Base-by-base conservation (phyloP, 306 rosid species). In the Cucurbita argyrosperma region DNA sequence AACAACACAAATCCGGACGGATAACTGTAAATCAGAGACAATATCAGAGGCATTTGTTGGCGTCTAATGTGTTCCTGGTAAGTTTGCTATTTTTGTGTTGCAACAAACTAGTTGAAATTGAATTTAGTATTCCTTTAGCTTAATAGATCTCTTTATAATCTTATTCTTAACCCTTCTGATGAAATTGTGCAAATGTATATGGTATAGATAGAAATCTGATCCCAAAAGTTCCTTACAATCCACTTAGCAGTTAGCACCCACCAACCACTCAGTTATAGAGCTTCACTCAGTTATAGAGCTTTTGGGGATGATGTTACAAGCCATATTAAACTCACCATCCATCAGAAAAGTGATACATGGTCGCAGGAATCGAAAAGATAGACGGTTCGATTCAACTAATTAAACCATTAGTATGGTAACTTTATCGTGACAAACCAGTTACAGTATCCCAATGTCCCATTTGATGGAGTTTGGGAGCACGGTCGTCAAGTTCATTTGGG, bases 1-100 rank as follows among this genome's bases (percentile, higher is more conserved):
- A 57, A 82, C 80, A 39, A 76, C 74, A 76, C 88, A 85, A 70
- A 61, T 88, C 63, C 82, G 74, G 74, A 15, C 51, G 75, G 80
- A 82, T 50, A 80, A 69, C 67, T 52, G 64, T 66, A 72, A 80
- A 72, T 71, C 78, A 45, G 83, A 83, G 75, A 63, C 64, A 61
- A 42, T 42, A 42, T 53, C 23, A 76, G 72, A 69, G 51, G 60
- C 42, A 60, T 38, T 74, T 42, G 56, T 76, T 64, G 61, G 79
- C 75, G 74, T 43, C 60, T 6, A 47, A 46, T 13, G 56, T 13
- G 6, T 68, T 16, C 23, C 73, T 21, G 16, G 73, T 46, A 23
- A 13, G 56, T 23, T 68, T 68, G 19, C 73, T 67, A 19, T 23
- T 43, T 43, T 66, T 10, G 39, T 66, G 10, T 10, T 65, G 52